phyloP scores from a whole-genome alignment of 129 eudicot genomes.

The Centaurea solstitialis region DNA sequence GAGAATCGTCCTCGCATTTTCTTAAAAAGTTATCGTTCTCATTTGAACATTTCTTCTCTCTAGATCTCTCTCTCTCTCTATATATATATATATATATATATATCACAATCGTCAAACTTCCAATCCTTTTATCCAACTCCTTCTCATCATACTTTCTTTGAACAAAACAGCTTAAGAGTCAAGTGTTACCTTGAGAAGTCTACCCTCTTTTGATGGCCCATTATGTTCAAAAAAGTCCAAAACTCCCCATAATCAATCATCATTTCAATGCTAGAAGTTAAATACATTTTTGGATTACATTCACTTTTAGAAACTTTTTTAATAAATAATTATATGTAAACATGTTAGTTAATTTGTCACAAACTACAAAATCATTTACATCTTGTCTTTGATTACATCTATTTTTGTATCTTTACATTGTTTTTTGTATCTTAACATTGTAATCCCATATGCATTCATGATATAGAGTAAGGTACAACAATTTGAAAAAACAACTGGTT shows the following conservation, averaged over 20 bases:
- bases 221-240: constrained; percentile 22
- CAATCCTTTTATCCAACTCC: constrained; percentile 14
- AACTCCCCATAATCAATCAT: constrained; percentile 16
- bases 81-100: neutral
- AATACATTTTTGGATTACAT: constrained; percentile 18
- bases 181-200: constrained; percentile 26
- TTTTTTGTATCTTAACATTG: neutral
- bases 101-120: constrained; percentile 11
- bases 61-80: neutral
- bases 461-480: neutral
- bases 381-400: neutral
- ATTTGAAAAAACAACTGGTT: neutral
- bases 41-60: too few species aligned
- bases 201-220: constrained; percentile 34
- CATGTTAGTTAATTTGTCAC: neutral
- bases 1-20: too few species aligned
- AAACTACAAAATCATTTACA: neutral
- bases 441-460: neutral
- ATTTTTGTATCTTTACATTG: neutral
- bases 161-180: constrained; percentile 21
- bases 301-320: neutral
- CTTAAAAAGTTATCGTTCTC: too few species aligned
- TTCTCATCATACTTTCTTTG: constrained; percentile 35
- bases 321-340: neutral
- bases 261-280: constrained; percentile 7